Evolutionary conservation across 1,284 basidiomycete genomes (phyloP), one percentile per base, ranked within the genome.

Genomic region (Anthracocystis walkeri): DNA sequence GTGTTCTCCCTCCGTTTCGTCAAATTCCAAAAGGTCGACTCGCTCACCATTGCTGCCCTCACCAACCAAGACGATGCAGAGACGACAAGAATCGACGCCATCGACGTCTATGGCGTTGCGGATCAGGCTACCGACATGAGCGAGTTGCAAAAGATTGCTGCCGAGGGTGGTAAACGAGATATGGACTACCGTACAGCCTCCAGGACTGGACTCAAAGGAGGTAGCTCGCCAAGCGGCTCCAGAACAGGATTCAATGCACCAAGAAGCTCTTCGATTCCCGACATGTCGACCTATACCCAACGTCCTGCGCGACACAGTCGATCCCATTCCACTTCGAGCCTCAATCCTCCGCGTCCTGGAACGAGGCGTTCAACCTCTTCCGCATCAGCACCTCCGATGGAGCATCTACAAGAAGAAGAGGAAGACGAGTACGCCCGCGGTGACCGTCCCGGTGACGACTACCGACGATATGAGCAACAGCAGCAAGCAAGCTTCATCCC

Each of bases 31-130:
- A 88, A 87, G 45, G 92, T 94, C 45, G 67, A 67, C 50, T 75
- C 64, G 18, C 38, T 56, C 21, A 81, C 93, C 91, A 90, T 94
- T 51, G 91, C 94, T 78, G 89, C 94, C 25, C 89, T 89, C 63
- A 90, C 90, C 25, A 94, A 94, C 81, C 91, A 92, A 73, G 91
- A 89, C 12, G 90, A 86, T 44, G 90, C 90, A 54, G 91, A 93
- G 51, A 89, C 90, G 76, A 93, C 93, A 18, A 88, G 91, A 45
- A 92, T 94, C 73, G 91, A 93, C 84, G 89, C 87, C 25, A 87
- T 94, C 57, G 92, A 94, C 82, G 82, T 93, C 14, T 89, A 91
- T 55, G 93, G 93, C 7, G 80, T 89, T 20, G 87, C 90, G 7
- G 87, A 89, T n/a, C 89, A 90, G 89, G 91, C 80, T 54, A 90